These are phyloP conservation scores for Lyophyllum shimeji DNA, from an alignment of 768 basidiomycete species.

Conservation along the genomic window DNA sequence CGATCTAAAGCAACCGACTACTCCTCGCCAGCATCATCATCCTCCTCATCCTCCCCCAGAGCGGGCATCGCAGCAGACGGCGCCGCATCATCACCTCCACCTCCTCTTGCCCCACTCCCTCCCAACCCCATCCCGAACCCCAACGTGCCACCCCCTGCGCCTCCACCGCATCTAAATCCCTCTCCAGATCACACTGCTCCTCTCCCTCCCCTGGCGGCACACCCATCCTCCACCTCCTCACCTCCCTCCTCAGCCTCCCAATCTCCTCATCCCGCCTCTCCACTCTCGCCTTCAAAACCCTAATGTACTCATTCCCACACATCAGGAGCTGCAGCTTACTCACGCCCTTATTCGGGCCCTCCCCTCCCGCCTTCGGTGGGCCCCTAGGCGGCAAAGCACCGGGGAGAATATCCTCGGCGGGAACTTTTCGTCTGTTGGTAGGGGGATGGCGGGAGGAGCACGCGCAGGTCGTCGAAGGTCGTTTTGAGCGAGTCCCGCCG, in stretches of 20 bases:
- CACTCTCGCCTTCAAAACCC: slow-evolving; percentile 71
- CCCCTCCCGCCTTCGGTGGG: slow-evolving; percentile 78
- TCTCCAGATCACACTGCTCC: slow-evolving; percentile 51
- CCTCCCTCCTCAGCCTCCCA: slow-evolving; percentile 60
- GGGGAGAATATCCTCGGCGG: slow-evolving; percentile 77
- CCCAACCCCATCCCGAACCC: slow-evolving; percentile 5
- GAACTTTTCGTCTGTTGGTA: slow-evolving; percentile 72
- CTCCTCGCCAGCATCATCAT: slow-evolving; percentile 16
- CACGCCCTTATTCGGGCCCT: slow-evolving; percentile 94
- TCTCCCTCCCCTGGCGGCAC: slow-evolving; percentile 24
- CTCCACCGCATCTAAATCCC: slow-evolving; percentile 61
- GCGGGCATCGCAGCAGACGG: slow-evolving; percentile 12
- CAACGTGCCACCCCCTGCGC: slow-evolving; percentile 16
- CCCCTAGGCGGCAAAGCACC: slow-evolving; percentile 89
- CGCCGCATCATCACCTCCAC: too few relatives aligned
- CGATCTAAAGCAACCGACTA: background rate
- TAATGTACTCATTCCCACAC: slow-evolving; percentile 88
- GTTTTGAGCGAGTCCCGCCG: slow-evolving; percentile 95
- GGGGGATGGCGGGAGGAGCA: slow-evolving; percentile 87
- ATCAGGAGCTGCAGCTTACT: slow-evolving; percentile 91
- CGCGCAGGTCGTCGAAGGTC: slow-evolving; percentile 83
- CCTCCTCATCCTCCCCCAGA: slow-evolving; percentile 14
- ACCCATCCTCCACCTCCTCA: slow-evolving; percentile 54
- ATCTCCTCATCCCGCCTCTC: slow-evolving; percentile 84
- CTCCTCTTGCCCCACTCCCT: background rate